Conservation (phyloP, 1,139 yeast genomes). For the Candida neerlandica region DNA sequence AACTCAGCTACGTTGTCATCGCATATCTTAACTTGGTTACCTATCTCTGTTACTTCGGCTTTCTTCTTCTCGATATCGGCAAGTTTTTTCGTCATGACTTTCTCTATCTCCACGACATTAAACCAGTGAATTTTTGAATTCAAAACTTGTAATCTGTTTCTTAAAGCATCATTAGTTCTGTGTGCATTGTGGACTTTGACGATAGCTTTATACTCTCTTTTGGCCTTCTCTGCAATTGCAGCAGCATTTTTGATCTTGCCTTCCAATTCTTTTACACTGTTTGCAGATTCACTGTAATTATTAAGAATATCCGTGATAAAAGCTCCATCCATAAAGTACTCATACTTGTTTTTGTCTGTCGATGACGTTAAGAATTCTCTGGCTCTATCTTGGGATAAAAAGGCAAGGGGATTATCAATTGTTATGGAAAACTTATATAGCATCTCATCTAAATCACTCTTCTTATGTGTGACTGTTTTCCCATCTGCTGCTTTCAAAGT, state of each 20-base stretch:
- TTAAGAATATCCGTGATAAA: conserved; percentile 62
- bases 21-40: conserved; percentile 14
- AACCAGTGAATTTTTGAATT: conserved; percentile 72
- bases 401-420: conserved; percentile 90
- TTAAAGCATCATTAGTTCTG: conserved; percentile 44
- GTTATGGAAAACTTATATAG: conserved; percentile 73
- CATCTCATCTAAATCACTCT: conserved; percentile 66
- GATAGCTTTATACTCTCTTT: conserved; percentile 36
- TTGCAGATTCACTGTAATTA: conserved; percentile 47
- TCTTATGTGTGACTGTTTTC: conserved; percentile 59
- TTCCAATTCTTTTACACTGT: conserved; percentile 42
- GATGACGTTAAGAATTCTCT: conserved; percentile 82
- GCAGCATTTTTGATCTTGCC: conserved; percentile 38
- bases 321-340: conserved; percentile 79
- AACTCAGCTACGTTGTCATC: conserved; percentile 16
- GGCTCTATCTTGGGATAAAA: conserved; percentile 92
- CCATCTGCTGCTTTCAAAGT: conserved; percentile 55
- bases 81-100: conserved; percentile 20
- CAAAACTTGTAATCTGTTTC: conserved; percentile 44
- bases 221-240: conserved; percentile 27
- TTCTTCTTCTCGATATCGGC: conserved; percentile 21
- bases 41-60: conserved; percentile 21
- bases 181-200: conserved; percentile 40
- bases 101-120: conserved; percentile 46
- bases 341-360: conserved; percentile 69